Conservation (phyloP, 495 filamentous ascomycete genomes). For the Xylaria scruposa region DNA sequence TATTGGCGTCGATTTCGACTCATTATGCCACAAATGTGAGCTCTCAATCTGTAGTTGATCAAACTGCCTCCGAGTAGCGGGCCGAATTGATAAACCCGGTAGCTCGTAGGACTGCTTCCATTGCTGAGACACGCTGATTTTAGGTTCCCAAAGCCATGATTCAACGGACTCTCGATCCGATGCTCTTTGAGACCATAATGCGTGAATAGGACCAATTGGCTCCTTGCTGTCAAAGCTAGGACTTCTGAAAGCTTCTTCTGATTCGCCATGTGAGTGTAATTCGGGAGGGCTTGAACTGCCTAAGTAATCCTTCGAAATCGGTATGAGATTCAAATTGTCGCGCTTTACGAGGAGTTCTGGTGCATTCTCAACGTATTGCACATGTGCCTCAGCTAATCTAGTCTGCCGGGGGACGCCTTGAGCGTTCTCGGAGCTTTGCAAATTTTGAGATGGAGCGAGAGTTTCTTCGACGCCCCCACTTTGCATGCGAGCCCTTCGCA, state of each 20-base stretch:
- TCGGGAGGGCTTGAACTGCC: conserved; percentile 59
- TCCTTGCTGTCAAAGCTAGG: background rate
- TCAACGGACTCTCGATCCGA: conserved; percentile 9
- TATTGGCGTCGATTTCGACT: conserved; percentile 25
- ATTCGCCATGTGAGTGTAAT: conserved; percentile 29
- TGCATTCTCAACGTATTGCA: conserved; percentile 51
- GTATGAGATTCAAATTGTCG: conserved; percentile 46
- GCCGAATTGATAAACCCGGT: conserved; percentile 41
- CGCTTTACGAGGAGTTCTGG: conserved; percentile 45
- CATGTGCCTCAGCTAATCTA: conserved; percentile 49
- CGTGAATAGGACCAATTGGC: conserved; percentile 5
- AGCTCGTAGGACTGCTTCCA: conserved; percentile 28
- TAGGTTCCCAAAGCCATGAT: conserved; percentile 34
- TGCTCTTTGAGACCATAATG: conserved; percentile 31
- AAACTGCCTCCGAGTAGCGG: conserved; percentile 40
- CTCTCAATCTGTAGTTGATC: conserved; percentile 46
- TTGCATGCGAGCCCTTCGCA: conserved; percentile 39
- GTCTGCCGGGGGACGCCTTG: conserved; percentile 43
- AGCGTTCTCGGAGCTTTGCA: conserved; percentile 38
- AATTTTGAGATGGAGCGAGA: conserved; percentile 32
- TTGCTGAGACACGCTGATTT: conserved; percentile 28
- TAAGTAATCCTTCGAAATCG: conserved; percentile 48
- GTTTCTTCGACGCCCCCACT: conserved; percentile 36
- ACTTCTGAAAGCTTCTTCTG: conserved; percentile 10
- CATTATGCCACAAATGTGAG: conserved; percentile 50